A percentile compares a stretch with the other conserved stretches of the same genome.
phyloP scores from a whole-genome alignment of 1,139 yeast genomes.

The Taphrina betulina region DNA sequence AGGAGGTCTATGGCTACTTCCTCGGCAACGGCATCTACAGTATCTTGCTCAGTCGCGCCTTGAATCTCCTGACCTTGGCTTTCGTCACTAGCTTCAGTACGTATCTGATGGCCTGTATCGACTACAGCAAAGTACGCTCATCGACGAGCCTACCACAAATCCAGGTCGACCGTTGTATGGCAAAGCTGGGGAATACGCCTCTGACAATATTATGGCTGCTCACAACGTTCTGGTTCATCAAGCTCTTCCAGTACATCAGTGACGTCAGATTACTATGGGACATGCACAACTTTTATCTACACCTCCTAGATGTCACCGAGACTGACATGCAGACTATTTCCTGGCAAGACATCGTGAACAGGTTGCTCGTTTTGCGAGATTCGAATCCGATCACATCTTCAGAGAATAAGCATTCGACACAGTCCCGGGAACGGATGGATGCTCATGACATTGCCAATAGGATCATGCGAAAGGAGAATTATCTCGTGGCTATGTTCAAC shows the following conservation, averaged over 20 bases:
- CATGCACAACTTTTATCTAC: conserved; percentile 61
- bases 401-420: conserved; percentile 45
- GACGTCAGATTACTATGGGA: conserved; percentile 58
- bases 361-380: conserved; percentile 70
- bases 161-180: conserved; percentile 61
- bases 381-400: conserved; percentile 69
- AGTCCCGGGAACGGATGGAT: conserved; percentile 70
- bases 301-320: conserved; percentile 49
- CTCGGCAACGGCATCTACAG: conserved; percentile 81
- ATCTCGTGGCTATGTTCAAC: conserved; percentile 83
- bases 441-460: conserved; percentile 95
- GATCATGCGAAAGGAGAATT: conserved; percentile 92
- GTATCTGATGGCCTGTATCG: conserved; percentile 79
- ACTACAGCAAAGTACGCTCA: conserved; percentile 54
- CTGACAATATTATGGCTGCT: conserved; percentile 66
- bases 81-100: conserved; percentile 78
- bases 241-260: conserved; percentile 58
- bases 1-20: conserved; percentile 79
- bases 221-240: conserved; percentile 54
- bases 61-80: conserved; percentile 69
- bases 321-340: conserved; percentile 88
- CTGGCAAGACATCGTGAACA: conserved; percentile 85
- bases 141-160: conserved; percentile 52
- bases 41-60: conserved; percentile 61
- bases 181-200: conserved; percentile 43